These are phyloP conservation scores for Yarrowia sp. DNA, from an alignment of 805 yeast genomes.

Conservation along the genomic window DNA sequence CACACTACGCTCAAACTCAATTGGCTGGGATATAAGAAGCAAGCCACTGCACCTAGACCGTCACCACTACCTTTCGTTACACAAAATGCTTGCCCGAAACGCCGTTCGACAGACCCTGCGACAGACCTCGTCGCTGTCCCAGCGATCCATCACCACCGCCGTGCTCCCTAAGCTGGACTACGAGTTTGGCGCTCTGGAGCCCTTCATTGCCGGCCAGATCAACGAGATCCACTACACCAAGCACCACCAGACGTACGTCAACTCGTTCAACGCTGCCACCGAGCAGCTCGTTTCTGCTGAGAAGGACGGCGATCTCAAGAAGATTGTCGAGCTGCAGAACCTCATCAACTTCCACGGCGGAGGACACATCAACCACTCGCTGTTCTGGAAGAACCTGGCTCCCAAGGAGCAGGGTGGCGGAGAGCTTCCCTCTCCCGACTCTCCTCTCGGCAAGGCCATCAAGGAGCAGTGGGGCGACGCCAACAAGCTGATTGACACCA, in stretches of 20 bases:
- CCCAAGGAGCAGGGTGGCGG: slow-evolving; percentile 83
- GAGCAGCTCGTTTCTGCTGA: slow-evolving; percentile 76
- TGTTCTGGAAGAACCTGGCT: slow-evolving; percentile 88
- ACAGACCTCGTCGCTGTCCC: slow-evolving; percentile 29
- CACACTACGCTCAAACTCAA: slow-evolving; percentile 10
- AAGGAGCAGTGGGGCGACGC: slow-evolving; percentile 70
- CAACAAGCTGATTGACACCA: slow-evolving; percentile 67
- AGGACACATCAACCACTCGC: slow-evolving; percentile 83
- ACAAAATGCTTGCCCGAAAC: slow-evolving; percentile 36
- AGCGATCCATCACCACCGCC: slow-evolving; percentile 53
- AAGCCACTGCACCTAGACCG: background rate
- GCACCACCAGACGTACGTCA: slow-evolving; percentile 92
- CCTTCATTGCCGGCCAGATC: slow-evolving; percentile 83
- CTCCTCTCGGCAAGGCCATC: slow-evolving; percentile 67
- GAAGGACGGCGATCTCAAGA: slow-evolving; percentile 62
- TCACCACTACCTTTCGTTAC: no score
- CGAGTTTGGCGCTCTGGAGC: slow-evolving; percentile 87
- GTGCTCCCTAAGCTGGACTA: slow-evolving; percentile 82
- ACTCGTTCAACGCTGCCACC: slow-evolving; percentile 77
- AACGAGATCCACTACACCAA: slow-evolving; percentile 85
- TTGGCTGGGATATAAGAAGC: slow-evolving; percentile 33
- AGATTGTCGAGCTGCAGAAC: slow-evolving; percentile 67
- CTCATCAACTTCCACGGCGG: slow-evolving; percentile 91
- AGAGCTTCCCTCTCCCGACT: slow-evolving; percentile 59
- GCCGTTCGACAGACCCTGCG: slow-evolving; percentile 32